Conservation (phyloP, 192 early-diverging fungal genomes). For the Coemansia sp. region DNA sequence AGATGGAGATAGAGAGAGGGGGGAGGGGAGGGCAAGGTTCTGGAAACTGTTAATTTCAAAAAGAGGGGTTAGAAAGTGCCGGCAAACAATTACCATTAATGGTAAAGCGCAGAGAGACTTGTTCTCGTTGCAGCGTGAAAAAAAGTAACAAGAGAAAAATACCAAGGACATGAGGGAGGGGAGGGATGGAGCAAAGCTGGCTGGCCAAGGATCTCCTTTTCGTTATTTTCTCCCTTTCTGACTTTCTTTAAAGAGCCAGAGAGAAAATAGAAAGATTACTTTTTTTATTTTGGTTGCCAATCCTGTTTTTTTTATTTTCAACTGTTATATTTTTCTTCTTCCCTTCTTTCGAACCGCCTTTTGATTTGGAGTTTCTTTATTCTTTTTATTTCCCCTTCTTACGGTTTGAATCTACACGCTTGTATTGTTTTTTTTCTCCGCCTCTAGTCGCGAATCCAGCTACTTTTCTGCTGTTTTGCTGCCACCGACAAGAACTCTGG, state of each 20-base stretch:
- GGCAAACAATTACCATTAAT: no score
- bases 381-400: neutral
- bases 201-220: constrained; percentile 1
- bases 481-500: no score
- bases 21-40: constrained; percentile 1
- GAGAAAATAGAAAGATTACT: neutral
- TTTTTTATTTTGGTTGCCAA: constrained; percentile 1
- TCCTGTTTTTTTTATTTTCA: neutral
- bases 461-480: no score
- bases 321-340: constrained; percentile 13
- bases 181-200: neutral
- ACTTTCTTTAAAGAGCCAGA: neutral
- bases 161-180: neutral
- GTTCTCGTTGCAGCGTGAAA: neutral
- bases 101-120: no score
- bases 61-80: neutral
- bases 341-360: neutral
- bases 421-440: neutral
- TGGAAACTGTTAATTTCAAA: neutral
- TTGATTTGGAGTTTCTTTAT: neutral
- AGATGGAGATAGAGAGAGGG: neutral
- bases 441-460: no score
- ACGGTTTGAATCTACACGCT: neutral
- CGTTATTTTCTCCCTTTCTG: neutral
- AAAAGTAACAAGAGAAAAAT: neutral